These are phyloP conservation scores for Cytospora leucostoma DNA, from an alignment of 2,329 filamentous ascomycete genomes.

Conservation along the genomic window DNA sequence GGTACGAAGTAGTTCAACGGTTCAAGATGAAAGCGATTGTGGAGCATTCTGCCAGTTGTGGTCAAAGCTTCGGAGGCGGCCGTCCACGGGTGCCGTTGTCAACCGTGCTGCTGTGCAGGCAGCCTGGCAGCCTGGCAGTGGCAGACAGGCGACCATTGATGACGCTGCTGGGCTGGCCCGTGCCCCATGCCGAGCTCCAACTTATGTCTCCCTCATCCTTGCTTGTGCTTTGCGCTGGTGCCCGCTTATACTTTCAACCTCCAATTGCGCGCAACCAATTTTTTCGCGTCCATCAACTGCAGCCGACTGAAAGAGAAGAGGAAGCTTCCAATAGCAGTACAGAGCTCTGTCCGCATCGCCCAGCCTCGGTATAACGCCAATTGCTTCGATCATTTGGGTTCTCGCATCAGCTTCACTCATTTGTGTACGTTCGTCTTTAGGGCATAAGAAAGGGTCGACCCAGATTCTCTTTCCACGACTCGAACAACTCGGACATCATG, in stretches of 20 bases:
- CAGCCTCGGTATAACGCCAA: constrained; percentile 8
- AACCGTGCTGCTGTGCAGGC: neutral
- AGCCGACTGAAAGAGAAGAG: constrained; percentile 5
- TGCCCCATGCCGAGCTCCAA: constrained; percentile 10
- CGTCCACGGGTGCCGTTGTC: too few species aligned
- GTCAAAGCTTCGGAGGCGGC: too few species aligned
- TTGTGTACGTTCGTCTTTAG: constrained; percentile 9
- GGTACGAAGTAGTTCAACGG: too few species aligned
- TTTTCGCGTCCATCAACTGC: constrained; percentile 21
- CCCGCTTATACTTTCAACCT: neutral
- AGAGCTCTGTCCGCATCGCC: constrained; percentile 5
- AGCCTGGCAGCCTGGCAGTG: neutral
- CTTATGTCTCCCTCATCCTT: constrained; percentile 5
- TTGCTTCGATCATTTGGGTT: constrained; percentile 11
- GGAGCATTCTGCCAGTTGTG: too few species aligned
- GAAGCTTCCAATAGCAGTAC: constrained; percentile 16
- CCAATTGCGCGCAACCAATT: constrained; percentile 25
- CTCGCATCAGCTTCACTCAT: constrained; percentile 1
- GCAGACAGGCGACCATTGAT: neutral
- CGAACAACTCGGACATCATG: constrained; percentile 36
- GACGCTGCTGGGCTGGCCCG: constrained; percentile 15
- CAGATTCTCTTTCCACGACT: constrained; percentile 4
- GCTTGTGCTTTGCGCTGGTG: constrained; percentile 8
- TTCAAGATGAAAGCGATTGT: too few species aligned
- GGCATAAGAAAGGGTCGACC: neutral